Evolutionary conservation across 805 yeast genomes (phyloP), one percentile per base, ranked within the genome.

Genomic region (Myxozyma mucilagina): DNA sequence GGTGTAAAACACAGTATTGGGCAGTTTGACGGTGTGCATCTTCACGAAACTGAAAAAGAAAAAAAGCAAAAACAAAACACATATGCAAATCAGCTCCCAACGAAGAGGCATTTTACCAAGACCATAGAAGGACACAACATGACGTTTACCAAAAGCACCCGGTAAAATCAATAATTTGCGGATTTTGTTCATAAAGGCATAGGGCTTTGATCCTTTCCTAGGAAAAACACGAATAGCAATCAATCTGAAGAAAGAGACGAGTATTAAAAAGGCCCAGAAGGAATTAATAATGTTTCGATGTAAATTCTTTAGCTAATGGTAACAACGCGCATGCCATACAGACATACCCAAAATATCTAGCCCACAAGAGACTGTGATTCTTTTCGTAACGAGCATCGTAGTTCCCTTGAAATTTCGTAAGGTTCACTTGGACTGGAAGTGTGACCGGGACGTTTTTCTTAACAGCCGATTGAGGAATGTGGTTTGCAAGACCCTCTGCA

Each of bases 101-200:
- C 82, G 70, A 5, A 81, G 73, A 3, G 82, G 82, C 44, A 65
- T 57, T 4, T 66, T 50, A 43, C 66, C 60, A 16, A 60, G 44
- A 9, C 67, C 61, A 9, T 62, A 36, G 32, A 56, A 31, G 9
- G 70, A 66, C 16, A 60, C 57, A 24, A 70, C 61, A 56, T 74
- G 76, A 14, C 57, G 61, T 38, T 53, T 47, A 20, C 63, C 49
- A 47, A 70, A 65, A 34, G 71, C 57, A 4, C 75, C 70, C 0
- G 78, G 76, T 18, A 73, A 47, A 10, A 66, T 60, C 14, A 72
- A 42, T 47, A 59, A 49, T 45, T 65, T 62, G 50, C 74, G 64
- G 47, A 70, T 41, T 29, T 20, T 31, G 35, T 53, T 31, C n/a
- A 58, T 50, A 16, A 56, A 10, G n/a, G 49, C 29, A 56, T 34